phyloP scores from a whole-genome alignment of 2,329 filamentous ascomycete species.

The Alternaria infectoria region DNA sequence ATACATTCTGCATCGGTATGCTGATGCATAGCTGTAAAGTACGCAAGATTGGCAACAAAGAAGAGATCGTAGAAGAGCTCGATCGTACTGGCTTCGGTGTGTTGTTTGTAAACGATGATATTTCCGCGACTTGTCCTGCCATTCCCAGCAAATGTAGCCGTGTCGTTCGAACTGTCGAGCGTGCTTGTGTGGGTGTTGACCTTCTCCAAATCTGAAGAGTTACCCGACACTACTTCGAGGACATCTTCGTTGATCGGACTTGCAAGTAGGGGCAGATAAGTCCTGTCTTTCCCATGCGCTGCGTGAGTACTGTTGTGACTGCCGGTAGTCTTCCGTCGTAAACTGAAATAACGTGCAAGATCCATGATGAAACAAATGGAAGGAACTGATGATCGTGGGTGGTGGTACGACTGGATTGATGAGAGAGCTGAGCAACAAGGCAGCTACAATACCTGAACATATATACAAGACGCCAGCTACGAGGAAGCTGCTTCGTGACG shows the following conservation, averaged over 20 bases:
- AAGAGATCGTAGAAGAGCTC: constrained; percentile 67
- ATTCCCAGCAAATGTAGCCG: constrained; percentile 19
- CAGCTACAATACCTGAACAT: neutral
- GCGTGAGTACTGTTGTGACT: neutral
- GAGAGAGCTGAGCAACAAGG: neutral
- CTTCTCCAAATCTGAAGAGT: constrained; percentile 22
- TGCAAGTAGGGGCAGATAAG: constrained; percentile 23
- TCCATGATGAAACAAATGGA: constrained; percentile 18
- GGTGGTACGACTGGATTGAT: neutral
- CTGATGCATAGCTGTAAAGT: constrained; percentile 64
- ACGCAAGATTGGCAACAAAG: constrained; percentile 69
- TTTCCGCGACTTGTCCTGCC: constrained; percentile 27
- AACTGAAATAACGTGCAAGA: constrained; percentile 25
- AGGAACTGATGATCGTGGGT: neutral
- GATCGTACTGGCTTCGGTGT: constrained; percentile 58
- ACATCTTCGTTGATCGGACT: constrained; percentile 30
- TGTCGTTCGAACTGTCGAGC: constrained; percentile 8
- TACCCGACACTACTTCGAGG: constrained; percentile 14
- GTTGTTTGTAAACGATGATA: constrained; percentile 33
- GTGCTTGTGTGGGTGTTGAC: constrained; percentile 7
- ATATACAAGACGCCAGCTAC: neutral
- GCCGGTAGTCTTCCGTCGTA: constrained; percentile 12
- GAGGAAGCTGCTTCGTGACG: neutral
- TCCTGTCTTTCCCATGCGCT: neutral
- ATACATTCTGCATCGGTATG: constrained; percentile 56